These are phyloP conservation scores for Corniculantispora saksenae DNA, from an alignment of 2,329 filamentous ascomycete genomes.

Conservation along the genomic window DNA sequence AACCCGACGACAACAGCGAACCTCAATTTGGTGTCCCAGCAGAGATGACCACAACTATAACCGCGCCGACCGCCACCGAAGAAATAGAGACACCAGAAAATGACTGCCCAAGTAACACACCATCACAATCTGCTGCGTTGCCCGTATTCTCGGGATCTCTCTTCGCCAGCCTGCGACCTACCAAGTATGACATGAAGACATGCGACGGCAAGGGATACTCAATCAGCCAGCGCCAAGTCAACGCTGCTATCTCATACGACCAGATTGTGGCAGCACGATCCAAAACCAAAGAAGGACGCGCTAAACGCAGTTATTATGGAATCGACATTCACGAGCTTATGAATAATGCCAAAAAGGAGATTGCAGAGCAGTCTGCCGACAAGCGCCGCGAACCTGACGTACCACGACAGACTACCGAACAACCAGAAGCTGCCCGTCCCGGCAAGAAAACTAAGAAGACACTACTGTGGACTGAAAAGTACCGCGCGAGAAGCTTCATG, in stretches of 20 bases:
- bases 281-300: slow-evolving; percentile 65
- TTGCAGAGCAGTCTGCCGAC: slow-evolving; percentile 36
- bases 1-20: slow-evolving; percentile 5
- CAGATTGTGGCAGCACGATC: slow-evolving; percentile 68
- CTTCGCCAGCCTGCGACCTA: slow-evolving; percentile 28
- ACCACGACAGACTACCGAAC: slow-evolving; percentile 47
- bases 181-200: slow-evolving; percentile 48
- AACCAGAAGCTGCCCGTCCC: slow-evolving; percentile 11
- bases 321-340: slow-evolving; percentile 87
- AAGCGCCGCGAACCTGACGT: slow-evolving; percentile 28
- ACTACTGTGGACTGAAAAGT: slow-evolving; percentile 94
- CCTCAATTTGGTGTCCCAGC: not conserved
- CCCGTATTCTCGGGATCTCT: slow-evolving; percentile 32
- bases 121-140: slow-evolving; percentile 19
- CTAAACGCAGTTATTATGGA: slow-evolving; percentile 81
- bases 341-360: slow-evolving; percentile 66
- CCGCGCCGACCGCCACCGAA: not conserved
- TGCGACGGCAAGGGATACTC: slow-evolving; percentile 59
- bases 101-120: not conserved
- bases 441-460: slow-evolving; percentile 49
- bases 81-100: not conserved
- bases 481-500: slow-evolving; percentile 86
- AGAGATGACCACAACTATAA: not conserved
- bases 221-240: slow-evolving; percentile 55
- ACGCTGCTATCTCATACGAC: slow-evolving; percentile 58